Evolutionary conservation across 2,329 filamentous ascomycete species (phyloP).

Genomic region (Paecilomyces formosus): DNA sequence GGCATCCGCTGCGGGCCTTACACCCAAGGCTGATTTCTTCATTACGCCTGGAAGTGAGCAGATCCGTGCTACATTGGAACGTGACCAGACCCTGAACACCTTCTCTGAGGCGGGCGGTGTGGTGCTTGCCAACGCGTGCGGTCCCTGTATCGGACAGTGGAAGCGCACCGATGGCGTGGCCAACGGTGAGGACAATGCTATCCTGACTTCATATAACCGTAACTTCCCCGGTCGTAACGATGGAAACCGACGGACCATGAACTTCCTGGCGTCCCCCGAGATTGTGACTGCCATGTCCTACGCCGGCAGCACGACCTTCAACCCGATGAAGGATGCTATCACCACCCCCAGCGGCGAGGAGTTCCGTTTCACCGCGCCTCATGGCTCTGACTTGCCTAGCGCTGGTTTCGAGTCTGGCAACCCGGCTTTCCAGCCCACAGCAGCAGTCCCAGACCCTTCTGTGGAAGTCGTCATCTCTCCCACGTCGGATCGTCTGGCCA

Average conservation of each 20-base stretch:
- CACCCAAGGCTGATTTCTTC: conserved; percentile 86
- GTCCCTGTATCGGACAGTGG: conserved; percentile 93
- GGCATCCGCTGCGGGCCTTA: conserved; percentile 78
- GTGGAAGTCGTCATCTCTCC: conserved; percentile 73
- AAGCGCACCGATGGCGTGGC: conserved; percentile 75
- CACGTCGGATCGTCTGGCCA: conserved; percentile 79
- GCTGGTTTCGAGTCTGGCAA: conserved; percentile 78
- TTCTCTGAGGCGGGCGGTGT: conserved; percentile 82
- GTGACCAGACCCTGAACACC: conserved; percentile 77
- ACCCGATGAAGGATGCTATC: conserved; percentile 83
- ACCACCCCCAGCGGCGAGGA: conserved; percentile 68
- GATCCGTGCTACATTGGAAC: conserved; percentile 86
- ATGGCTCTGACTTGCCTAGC: conserved; percentile 53
- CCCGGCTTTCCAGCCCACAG: conserved; percentile 63
- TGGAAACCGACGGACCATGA: conserved; percentile 94
- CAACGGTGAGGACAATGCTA: conserved; percentile 87
- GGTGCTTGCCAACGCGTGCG: conserved; percentile 90
- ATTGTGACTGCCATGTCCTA: conserved; percentile 95
- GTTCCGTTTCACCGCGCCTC: conserved; percentile 78
- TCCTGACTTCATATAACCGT: conserved; percentile 95
- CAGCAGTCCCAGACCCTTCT: conserved; percentile 62
- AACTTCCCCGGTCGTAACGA: conserved; percentile 98
- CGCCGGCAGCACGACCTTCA: conserved; percentile 87
- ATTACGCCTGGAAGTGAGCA: conserved; percentile 95
- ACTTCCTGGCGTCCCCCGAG: conserved; percentile 95